Percentiles rank a stretch among this genome's conserved stretches.
Conservation (phyloP, 768 basidiomycete genomes). For the Leccinum olivaceopallidum region DNA sequence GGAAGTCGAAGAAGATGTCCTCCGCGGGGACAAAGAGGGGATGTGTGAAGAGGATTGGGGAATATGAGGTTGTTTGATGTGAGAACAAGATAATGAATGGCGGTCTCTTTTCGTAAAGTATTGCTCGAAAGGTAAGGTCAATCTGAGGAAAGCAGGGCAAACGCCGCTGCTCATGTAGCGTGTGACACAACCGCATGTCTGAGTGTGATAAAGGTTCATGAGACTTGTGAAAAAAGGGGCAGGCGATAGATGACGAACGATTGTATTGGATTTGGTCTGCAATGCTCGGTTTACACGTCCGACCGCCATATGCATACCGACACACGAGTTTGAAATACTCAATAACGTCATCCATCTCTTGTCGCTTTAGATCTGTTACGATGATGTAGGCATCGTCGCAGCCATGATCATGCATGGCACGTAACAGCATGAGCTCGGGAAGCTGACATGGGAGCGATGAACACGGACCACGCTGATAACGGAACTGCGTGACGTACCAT, state of each 20-base stretch:
- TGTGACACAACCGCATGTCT: slow-evolving; percentile 71
- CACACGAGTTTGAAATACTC: slow-evolving; percentile 79
- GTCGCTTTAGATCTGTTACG: slow-evolving; percentile 74
- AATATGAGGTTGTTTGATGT: slow-evolving; percentile 78
- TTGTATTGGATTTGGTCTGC: slow-evolving; percentile 68
- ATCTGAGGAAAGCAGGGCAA: slow-evolving; percentile 82
- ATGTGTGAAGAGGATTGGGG: slow-evolving; percentile 79
- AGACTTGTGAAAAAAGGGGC: slow-evolving; percentile 5
- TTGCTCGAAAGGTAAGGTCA: slow-evolving; percentile 74
- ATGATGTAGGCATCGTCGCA: slow-evolving; percentile 80
- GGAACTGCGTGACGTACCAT: slow-evolving; percentile 49
- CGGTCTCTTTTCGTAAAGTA: slow-evolving; percentile 73
- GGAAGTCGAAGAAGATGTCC: slow-evolving; percentile 76
- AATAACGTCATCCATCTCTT: slow-evolving; percentile 80
- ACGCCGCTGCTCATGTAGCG: slow-evolving; percentile 66
- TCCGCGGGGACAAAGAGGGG: slow-evolving; percentile 67
- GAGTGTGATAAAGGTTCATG: slow-evolving; percentile 3
- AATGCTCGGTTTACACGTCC: slow-evolving; percentile 60
- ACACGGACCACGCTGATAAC: neutral
- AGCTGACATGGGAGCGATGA: slow-evolving; percentile 42
- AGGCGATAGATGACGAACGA: slow-evolving; percentile 46
- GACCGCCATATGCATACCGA: slow-evolving; percentile 61
- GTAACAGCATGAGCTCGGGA: slow-evolving; percentile 75
- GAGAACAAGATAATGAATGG: slow-evolving; percentile 79
- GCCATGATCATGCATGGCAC: slow-evolving; percentile 79